Evolutionary conservation across 2,329 filamentous ascomycete genomes (phyloP), one percentile per base, ranked within the genome.

Genomic region (Curvularia hawaiiensis): DNA sequence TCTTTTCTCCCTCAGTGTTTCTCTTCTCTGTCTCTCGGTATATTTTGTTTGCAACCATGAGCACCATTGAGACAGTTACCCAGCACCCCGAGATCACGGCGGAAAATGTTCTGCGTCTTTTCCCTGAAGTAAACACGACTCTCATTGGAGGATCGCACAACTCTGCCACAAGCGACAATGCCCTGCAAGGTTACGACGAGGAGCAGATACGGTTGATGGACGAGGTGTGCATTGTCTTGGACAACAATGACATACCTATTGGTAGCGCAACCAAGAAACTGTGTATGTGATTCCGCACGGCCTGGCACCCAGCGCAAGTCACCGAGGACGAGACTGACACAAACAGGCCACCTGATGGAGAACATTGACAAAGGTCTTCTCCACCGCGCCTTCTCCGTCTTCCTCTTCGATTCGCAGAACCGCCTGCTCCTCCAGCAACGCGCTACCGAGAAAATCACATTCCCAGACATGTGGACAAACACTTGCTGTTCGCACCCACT

Each of bases 381-480:
- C 56, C 95, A 99, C 83, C 92, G 95, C 59, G 95, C 95, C 62
- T 99, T 99, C 79, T 98, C 94, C 58, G 91, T 96, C 67, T 99
- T 99, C 82, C 88, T 99, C 67, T 99, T 99, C 83, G 92, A 98
- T 80, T 89, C 91, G 61, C 85, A 95, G 75, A 96, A 97, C 78
- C 90, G 92, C 70, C 83, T 98, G 59, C 89, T 99, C 44, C 87
- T 99, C 50, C 95, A 99, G 80, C 95, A 98, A 82, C 90, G 95
- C 66, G 95, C 95, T 28, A 82, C 88, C 40, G 94, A 98, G 82
- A 99, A 99, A 83, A 99, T 99, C 75, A 99, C 95, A 7, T 99
- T 99, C 80, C 94, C 95, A n/a, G 92, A 97, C 76, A 93, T 97
- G 89, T 99, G 95, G 95, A 99, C 95, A 63, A 99, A 99, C 80